Conservation (phyloP, 768 basidiomycete species). For the Clitopilus hobsonii region DNA sequence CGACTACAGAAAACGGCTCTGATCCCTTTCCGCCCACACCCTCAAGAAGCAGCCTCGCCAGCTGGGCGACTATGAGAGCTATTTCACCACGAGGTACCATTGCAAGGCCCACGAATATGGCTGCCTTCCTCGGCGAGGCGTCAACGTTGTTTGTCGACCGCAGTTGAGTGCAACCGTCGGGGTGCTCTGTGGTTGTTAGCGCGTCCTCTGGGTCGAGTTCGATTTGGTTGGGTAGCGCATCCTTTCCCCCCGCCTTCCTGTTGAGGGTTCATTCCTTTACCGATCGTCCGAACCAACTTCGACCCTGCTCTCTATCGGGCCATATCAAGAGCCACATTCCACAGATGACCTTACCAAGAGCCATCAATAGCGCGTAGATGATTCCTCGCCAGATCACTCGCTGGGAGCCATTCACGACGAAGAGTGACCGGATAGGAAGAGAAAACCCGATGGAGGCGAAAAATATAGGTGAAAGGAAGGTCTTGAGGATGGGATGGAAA, state of each 20-base stretch:
- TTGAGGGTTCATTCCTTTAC: background rate
- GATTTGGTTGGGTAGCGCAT: background rate
- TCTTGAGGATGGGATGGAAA: constrained; percentile 31
- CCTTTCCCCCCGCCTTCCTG: background rate
- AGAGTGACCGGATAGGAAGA: constrained; percentile 41
- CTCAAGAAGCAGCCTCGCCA: constrained; percentile 28
- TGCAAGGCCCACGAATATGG: constrained; percentile 45
- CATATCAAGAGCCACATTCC: constrained; percentile 41
- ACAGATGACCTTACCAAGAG: constrained; percentile 43
- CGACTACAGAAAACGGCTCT: constrained; percentile 48
- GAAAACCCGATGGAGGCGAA: constrained; percentile 62
- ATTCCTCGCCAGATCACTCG: constrained; percentile 48
- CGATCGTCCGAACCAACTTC: constrained; percentile 11
- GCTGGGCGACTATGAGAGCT: constrained; percentile 54
- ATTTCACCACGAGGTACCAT: constrained; percentile 71
- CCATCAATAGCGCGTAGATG: constrained; percentile 55
- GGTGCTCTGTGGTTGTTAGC: too few species aligned
- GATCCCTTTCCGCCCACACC: constrained; percentile 13
- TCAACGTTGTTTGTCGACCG: background rate
- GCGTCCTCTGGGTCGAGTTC: background rate
- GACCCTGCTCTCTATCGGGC: constrained; percentile 13
- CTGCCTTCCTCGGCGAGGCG: constrained; percentile 19
- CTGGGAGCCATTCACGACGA: constrained; percentile 32
- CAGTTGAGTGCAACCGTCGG: too few species aligned
- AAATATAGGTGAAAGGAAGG: constrained; percentile 56